Evolutionary conservation across 108 stramenopile species (phyloP).

Genomic region (Chaetoceros muelleri): DNA sequence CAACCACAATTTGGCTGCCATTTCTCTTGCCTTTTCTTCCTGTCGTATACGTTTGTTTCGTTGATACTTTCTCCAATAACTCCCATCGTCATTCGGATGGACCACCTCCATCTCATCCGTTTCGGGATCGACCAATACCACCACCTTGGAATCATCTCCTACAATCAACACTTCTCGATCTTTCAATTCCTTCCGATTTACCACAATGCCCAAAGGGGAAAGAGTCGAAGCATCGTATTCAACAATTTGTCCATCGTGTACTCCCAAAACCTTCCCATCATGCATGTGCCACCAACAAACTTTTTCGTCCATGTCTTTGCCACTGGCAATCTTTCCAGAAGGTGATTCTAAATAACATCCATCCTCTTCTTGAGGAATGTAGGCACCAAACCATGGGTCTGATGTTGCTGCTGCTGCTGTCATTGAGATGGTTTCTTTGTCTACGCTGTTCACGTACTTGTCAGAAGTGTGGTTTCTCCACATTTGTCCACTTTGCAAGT

Average conservation of each 20-base stretch:
- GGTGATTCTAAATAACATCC: conserved; percentile 10
- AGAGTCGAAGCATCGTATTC: conserved; percentile 89
- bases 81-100: conserved; percentile 93
- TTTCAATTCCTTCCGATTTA: conserved; percentile 66
- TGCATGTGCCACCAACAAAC: conserved; percentile 92
- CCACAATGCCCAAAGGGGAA: conserved; percentile 87
- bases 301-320: background rate
- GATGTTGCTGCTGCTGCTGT: background rate
- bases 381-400: conserved; percentile 22
- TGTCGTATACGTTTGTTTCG: conserved; percentile 85
- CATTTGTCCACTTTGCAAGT: conserved; percentile 15
- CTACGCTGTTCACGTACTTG: conserved; percentile 51
- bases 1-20: conserved; percentile 35
- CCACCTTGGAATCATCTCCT: background rate
- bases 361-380: conserved; percentile 25
- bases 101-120: conserved; percentile 32
- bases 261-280: conserved; percentile 81
- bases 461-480: conserved; percentile 6
- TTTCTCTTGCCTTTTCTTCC: conserved; percentile 75
- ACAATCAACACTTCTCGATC: conserved; percentile 9
- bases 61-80: conserved; percentile 89
- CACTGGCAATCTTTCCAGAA: background rate
- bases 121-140: background rate
- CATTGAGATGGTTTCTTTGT: conserved; percentile 39
- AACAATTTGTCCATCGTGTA: conserved; percentile 80